phyloP scores from a whole-genome alignment of 2,329 filamentous ascomycete species.

The Pseudogymnoascus sp. region DNA sequence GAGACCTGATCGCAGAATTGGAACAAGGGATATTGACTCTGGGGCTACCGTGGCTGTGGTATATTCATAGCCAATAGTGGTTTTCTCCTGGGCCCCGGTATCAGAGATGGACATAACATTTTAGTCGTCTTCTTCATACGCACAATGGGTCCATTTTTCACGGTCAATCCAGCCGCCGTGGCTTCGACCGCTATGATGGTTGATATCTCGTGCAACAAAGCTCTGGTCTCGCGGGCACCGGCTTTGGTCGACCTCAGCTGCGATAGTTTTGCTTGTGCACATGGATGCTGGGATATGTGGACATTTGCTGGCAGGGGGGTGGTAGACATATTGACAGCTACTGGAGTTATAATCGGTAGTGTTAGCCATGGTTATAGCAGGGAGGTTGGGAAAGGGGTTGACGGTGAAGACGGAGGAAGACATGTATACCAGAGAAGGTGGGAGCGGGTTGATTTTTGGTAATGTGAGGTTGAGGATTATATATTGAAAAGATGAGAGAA shows the following conservation, averaged over 20 bases:
- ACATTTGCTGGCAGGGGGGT: constrained; percentile 50
- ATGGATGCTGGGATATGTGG: constrained; percentile 80
- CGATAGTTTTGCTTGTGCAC: constrained; percentile 79
- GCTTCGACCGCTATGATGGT: constrained; percentile 79
- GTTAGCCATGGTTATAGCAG: constrained; percentile 9
- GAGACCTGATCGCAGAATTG: constrained; percentile 85
- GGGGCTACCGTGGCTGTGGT: constrained; percentile 51
- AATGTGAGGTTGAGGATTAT: neutral
- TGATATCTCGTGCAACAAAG: constrained; percentile 78
- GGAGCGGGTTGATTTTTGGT: neutral
- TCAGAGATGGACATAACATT: neutral
- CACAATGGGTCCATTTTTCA: constrained; percentile 58
- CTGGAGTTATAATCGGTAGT: neutral
- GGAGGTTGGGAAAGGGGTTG: neutral
- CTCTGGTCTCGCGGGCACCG: constrained; percentile 67
- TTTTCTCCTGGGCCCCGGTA: constrained; percentile 53
- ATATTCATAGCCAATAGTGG: constrained; percentile 73
- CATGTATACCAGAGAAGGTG: neutral
- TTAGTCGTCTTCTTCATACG: neutral
- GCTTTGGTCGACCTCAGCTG: constrained; percentile 72
- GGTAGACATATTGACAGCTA: constrained; percentile 10
- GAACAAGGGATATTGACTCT: constrained; percentile 72
- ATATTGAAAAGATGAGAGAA: neutral
- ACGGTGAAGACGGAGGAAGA: neutral
- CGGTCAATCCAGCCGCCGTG: constrained; percentile 54